Base-by-base conservation (phyloP, 2,329 filamentous ascomycete genomes). In the Scopulariopsis brevicaulis region DNA sequence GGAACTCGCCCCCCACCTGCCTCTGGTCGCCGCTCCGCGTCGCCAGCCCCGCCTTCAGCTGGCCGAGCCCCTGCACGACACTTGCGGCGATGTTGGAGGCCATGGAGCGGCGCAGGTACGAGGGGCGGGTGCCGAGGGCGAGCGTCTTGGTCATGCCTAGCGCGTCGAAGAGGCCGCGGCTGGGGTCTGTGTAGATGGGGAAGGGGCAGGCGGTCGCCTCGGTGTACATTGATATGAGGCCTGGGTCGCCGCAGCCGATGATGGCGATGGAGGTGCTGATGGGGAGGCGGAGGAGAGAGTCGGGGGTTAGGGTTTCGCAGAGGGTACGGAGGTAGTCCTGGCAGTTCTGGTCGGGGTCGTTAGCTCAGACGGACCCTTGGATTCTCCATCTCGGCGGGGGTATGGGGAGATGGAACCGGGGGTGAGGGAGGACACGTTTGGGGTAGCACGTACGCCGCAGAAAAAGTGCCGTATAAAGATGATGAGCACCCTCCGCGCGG, bases 381-480 rank as follows among this genome's bases (percentile, higher is more conserved):
- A 37, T 37, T 14, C 7, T 14, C 34, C 7, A 48, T 48, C 1
- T 4, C 35, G 34, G 3, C 8, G 20, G 11, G 14, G 24, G 37
- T 4, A 32, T 4, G 35, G 25, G 2, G 1, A 55, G 32, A n/a
- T 20, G n/a, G 25, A 14, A 15, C 4, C 1, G 37, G 55, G 40
- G 22, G 22, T 22, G 35, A 2, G 18, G 15, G 22, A 24, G 28
- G 20, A 5, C 18, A 2, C 15, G 55, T 48, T 35, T 4, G 28
- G 28, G 28, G 22, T 51, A 10, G 22, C 53, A 77, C 85, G 69
- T 77, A 89, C 87, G 40, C 86, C 86, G 67, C 88, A 91, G 76
- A 89, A 90, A 71, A 91, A 92, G 71, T 91, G 87, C 52, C 88
- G 80, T 59, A 92, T 78, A 67, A 92, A 91, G 63, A 91, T 82